Conservation (phyloP, 768 basidiomycete species). For the Suillus decipiens region DNA sequence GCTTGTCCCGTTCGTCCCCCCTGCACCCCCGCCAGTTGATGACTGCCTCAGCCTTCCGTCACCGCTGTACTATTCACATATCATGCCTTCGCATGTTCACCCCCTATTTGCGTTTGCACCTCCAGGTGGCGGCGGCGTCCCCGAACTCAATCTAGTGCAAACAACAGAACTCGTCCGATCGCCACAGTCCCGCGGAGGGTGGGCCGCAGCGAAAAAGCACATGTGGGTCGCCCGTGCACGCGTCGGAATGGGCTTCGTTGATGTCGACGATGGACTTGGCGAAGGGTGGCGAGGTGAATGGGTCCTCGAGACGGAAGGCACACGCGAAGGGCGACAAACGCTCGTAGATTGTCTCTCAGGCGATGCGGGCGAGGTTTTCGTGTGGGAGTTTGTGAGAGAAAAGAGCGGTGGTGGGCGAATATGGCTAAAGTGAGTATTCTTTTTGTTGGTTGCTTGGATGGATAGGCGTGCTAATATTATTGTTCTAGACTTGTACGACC, state of each 20-base stretch:
- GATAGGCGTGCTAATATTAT: background rate
- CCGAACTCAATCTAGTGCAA: slow-evolving; percentile 49
- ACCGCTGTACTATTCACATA: slow-evolving; percentile 76
- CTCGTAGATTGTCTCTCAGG: slow-evolving; percentile 55
- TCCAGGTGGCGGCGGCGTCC: slow-evolving; percentile 35
- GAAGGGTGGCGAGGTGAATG: slow-evolving; percentile 79
- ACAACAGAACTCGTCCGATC: slow-evolving; percentile 47
- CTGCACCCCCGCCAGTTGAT: slow-evolving; percentile 48
- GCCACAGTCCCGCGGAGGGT: slow-evolving; percentile 60
- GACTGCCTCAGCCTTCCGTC: slow-evolving; percentile 68
- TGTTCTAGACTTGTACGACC: slow-evolving; percentile 1
- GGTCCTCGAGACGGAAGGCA: slow-evolving; percentile 80
- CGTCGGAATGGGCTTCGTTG: slow-evolving; percentile 38
- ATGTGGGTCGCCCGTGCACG: slow-evolving; percentile 64
- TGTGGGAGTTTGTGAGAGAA: slow-evolving; percentile 63
- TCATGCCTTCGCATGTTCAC: slow-evolving; percentile 42
- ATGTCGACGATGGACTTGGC: slow-evolving; percentile 45
- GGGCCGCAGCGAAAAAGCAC: slow-evolving; percentile 58
- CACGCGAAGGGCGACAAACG: slow-evolving; percentile 58
- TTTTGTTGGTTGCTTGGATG: background rate
- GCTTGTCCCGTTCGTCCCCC: slow-evolving; percentile 63
- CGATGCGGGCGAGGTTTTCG: slow-evolving; percentile 34
- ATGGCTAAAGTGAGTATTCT: slow-evolving; percentile 60
- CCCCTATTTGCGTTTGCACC: slow-evolving; percentile 31
- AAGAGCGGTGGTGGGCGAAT: slow-evolving; percentile 58